These are phyloP conservation scores for Cystofilobasidium capitatum DNA, from an alignment of 768 basidiomycete genomes.

Conservation along the genomic window DNA sequence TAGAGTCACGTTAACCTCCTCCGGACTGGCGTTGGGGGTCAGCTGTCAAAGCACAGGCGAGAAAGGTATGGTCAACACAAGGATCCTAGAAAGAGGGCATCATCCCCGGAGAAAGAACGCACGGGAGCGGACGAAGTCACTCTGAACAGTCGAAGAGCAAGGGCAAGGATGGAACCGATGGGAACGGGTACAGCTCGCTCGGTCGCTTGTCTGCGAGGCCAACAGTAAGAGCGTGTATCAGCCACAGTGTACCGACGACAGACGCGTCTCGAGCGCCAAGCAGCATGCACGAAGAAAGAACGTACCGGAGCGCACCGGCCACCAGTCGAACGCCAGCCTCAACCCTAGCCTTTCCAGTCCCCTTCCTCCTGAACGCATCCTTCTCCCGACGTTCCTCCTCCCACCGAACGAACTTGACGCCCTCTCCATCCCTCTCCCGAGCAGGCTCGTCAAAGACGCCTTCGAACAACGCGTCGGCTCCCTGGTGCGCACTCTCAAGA, in stretches of 20 bases:
- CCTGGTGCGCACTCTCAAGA: slow-evolving; percentile 55
- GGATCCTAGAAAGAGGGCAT: slow-evolving; percentile 43
- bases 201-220: slow-evolving; percentile 29
- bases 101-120: slow-evolving; percentile 40
- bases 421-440: slow-evolving; percentile 4
- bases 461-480: slow-evolving; percentile 46
- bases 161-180: slow-evolving; percentile 52
- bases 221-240: neutral
- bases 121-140: slow-evolving; percentile 35
- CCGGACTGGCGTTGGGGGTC: slow-evolving; percentile 48
- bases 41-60: slow-evolving; percentile 47
- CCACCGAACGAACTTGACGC: slow-evolving; percentile 19
- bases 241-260: slow-evolving; percentile 4
- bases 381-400: slow-evolving; percentile 46
- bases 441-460: slow-evolving; percentile 16
- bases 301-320: slow-evolving; percentile 50
- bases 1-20: slow-evolving; percentile 33
- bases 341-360: slow-evolving; percentile 51
- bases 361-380: slow-evolving; percentile 33
- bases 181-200: slow-evolving; percentile 60
- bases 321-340: slow-evolving; percentile 50
- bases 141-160: slow-evolving; percentile 46
- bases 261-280: neutral
- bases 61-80: slow-evolving; percentile 49
- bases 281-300: neutral